Conservation (phyloP, 140 eudicot genomes). For the Bidens hawaiensis region DNA sequence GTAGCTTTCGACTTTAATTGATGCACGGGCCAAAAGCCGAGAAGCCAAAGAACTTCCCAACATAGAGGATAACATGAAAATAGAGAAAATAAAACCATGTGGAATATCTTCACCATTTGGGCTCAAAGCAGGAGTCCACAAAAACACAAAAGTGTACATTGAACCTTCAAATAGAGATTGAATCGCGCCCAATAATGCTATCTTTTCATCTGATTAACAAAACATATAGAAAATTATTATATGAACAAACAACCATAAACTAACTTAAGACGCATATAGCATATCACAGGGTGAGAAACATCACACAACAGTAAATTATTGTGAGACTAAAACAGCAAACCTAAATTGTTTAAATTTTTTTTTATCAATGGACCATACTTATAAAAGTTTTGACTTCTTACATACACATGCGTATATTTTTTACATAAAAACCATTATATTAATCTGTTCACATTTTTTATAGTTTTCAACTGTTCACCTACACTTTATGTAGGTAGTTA, state of each 20-base stretch:
- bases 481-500: too few relatives aligned
- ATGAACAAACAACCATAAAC: background rate
- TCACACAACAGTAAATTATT: too few relatives aligned
- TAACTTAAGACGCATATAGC: background rate
- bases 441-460: too few relatives aligned
- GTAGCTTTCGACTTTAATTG: conserved; percentile 78
- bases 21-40: conserved; percentile 67
- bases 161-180: conserved; percentile 95
- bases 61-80: conserved; percentile 96
- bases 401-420: too few relatives aligned
- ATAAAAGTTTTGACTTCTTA: too few relatives aligned
- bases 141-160: conserved; percentile 91
- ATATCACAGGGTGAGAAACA: too few relatives aligned
- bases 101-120: conserved; percentile 94
- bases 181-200: conserved; percentile 85
- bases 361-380: too few relatives aligned
- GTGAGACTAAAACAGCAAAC: too few relatives aligned
- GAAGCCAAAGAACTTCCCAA: conserved; percentile 94
- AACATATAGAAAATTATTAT: background rate
- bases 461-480: too few relatives aligned
- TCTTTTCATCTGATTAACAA: conserved; percentile 58
- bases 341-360: too few relatives aligned
- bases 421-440: too few relatives aligned
- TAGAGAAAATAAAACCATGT: conserved; percentile 93
- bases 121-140: conserved; percentile 97